Evolutionary conservation across 768 basidiomycete genomes (phyloP).

Genomic region (Mycena capillaripes): DNA sequence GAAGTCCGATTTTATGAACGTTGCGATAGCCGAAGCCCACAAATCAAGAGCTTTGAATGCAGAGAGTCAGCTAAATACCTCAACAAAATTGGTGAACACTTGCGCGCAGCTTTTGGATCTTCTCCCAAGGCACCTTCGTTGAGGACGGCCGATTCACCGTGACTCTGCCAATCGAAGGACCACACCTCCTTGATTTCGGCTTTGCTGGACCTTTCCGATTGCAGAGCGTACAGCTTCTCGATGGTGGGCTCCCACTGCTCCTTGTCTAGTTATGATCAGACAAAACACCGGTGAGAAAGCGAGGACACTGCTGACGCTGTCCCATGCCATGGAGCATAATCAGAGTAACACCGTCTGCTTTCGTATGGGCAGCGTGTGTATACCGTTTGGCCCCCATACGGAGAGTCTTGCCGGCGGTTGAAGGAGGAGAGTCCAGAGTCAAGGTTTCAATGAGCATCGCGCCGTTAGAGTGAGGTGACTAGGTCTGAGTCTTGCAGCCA

Average conservation of each 20-base stretch:
- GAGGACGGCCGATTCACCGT: conserved; percentile 46
- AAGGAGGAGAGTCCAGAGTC: conserved; percentile 21
- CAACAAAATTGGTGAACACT: conserved; percentile 22
- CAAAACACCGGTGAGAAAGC: conserved; percentile 33
- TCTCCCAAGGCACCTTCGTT: conserved; percentile 42
- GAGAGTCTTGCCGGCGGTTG: background rate
- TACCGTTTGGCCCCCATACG: background rate
- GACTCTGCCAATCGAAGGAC: conserved; percentile 47
- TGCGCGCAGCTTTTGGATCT: conserved; percentile 36
- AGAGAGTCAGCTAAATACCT: background rate
- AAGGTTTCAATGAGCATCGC: conserved; percentile 31
- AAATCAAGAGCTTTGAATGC: conserved; percentile 34
- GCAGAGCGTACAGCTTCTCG: conserved; percentile 37
- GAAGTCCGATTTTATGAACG: conserved; percentile 31
- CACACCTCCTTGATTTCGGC: conserved; percentile 44
- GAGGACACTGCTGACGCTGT: background rate
- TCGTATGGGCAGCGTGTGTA: conserved; percentile 22
- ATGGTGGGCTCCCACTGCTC: conserved; percentile 49
- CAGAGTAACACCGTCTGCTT: conserved; percentile 8
- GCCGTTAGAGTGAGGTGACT: conserved; percentile 47
- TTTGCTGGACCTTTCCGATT: background rate
- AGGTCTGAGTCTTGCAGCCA: too few relatives aligned
- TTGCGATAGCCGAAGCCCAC: conserved; percentile 18
- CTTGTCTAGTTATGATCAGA: too few relatives aligned
- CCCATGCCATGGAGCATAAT: conserved; percentile 16